phyloP scores from a whole-genome alignment of 805 yeast genomes.

The Wickerhamiella hasegawae region DNA sequence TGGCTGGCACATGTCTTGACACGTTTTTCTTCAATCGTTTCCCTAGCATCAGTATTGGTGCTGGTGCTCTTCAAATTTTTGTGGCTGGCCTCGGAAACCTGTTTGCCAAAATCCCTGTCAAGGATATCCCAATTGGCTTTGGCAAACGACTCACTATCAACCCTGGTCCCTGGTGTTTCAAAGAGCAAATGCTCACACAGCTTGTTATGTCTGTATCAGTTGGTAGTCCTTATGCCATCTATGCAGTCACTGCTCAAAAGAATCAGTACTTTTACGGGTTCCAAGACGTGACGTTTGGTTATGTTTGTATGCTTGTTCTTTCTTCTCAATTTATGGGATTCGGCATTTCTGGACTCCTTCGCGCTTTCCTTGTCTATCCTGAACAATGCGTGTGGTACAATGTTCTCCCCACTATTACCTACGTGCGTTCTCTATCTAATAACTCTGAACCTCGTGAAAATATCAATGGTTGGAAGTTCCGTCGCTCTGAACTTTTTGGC shows the following conservation, averaged over 20 bases:
- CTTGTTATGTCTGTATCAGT: slow-evolving; percentile 16
- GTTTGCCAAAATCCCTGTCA: slow-evolving; percentile 17
- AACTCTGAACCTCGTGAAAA: slow-evolving; percentile 27
- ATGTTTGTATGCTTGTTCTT: slow-evolving; percentile 34
- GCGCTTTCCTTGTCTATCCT: slow-evolving; percentile 41
- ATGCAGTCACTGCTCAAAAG: slow-evolving; percentile 23
- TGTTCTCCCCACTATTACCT: slow-evolving; percentile 30
- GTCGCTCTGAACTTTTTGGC: slow-evolving; percentile 34
- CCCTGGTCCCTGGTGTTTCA: slow-evolving; percentile 33
- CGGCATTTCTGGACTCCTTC: slow-evolving; percentile 49
- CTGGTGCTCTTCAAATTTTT: slow-evolving; percentile 41
- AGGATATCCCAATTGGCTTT: background rate
- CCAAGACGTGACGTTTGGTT: slow-evolving; percentile 25
- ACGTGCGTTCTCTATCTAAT: slow-evolving; percentile 31
- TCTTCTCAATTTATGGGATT: slow-evolving; percentile 50
- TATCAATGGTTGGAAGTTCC: slow-evolving; percentile 44
- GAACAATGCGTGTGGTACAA: slow-evolving; percentile 39
- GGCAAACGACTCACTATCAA: slow-evolving; percentile 29
- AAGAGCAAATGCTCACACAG: slow-evolving; percentile 30
- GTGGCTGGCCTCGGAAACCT: slow-evolving; percentile 43
- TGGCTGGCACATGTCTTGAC: slow-evolving; percentile 41
- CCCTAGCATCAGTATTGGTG: slow-evolving; percentile 36
- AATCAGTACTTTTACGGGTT: slow-evolving; percentile 15
- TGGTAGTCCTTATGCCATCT: slow-evolving; percentile 15
- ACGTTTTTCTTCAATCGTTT: slow-evolving; percentile 35